Base-by-base conservation (phyloP, 2,329 filamentous ascomycete species). In the Nemania sp. region DNA sequence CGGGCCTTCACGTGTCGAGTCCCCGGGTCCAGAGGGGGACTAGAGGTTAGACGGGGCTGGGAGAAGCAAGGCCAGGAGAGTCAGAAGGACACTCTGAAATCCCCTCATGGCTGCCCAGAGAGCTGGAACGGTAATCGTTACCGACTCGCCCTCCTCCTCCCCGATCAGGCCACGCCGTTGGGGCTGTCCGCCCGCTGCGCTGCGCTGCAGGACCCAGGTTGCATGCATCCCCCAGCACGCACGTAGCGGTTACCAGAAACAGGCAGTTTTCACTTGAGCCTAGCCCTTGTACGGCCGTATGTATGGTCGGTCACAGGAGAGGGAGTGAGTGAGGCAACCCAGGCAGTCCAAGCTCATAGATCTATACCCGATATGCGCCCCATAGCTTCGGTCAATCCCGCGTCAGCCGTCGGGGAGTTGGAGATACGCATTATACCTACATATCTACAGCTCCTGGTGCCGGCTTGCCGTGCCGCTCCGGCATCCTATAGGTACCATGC, bases 1-100 rank as follows among this genome's bases (percentile, higher is more conserved):
- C 41, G 61, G 61, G 55, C 32, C 60, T 69, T 69, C 67, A 64
- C 59, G 55, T 67, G 64, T 69, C 22, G 49, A 52, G 41, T 47
- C 43, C 22, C 35, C 24, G 52, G 52, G 52, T 20, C 13, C 20
- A 38, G n/a, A 38, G 38, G 53, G 32, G 41, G 49, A 22, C 15
- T 45, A 51, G 51, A 38, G 52, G 49, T 22, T 29, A 54, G 24
- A 29, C 47, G 41, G n/a, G 45, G 49, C 26, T 24, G 26, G 24
- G 49, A 29, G 38, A 2, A 20, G 41, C 2, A n/a, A 45, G 18
- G 41, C 18, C 18, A 45, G 41, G 18, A 45, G 41, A 45, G 52
- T 35, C 32, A 49, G 29, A 20, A 49, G 53, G 11, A 43, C 13
- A 41, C 22, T 38, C 38, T 22, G 24, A 24, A 69, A 53, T 43